Evolutionary conservation across 768 basidiomycete genomes (phyloP).

Genomic region (Brasilioporus rufonigricans): DNA sequence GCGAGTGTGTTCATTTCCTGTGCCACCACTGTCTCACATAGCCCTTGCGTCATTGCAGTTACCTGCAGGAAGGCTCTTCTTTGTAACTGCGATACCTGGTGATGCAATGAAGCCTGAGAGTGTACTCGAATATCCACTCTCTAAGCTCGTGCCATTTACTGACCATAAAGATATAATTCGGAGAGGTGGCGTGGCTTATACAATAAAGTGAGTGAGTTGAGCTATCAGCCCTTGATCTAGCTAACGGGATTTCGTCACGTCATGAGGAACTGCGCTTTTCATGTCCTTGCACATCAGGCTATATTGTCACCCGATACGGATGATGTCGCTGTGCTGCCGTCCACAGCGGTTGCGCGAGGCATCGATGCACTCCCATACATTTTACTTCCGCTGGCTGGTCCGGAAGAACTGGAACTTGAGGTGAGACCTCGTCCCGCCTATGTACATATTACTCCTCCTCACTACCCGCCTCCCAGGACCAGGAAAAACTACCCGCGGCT

Average conservation of each 20-base stretch:
- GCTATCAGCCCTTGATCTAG: background rate
- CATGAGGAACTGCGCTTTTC: conserved; percentile 76
- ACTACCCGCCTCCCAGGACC: conserved; percentile 52
- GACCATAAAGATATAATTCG: conserved; percentile 87
- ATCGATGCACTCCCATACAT: conserved; percentile 84
- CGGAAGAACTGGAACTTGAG: conserved; percentile 93
- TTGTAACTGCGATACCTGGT: conserved; percentile 63
- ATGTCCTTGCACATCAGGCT: conserved; percentile 64
- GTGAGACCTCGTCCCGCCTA: conserved; percentile 37
- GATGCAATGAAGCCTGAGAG: conserved; percentile 44
- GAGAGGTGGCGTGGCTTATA: conserved; percentile 81
- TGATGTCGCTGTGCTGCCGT: conserved; percentile 54
- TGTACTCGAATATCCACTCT: conserved; percentile 73
- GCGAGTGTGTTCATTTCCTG: background rate
- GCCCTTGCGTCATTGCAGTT: conserved; percentile 43
- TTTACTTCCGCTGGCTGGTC: conserved; percentile 87
- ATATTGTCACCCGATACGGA: conserved; percentile 66
- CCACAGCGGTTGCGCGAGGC: conserved; percentile 60
- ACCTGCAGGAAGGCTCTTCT: conserved; percentile 74
- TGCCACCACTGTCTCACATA: conserved; percentile 1
- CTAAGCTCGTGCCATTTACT: conserved; percentile 82
- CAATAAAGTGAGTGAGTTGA: conserved; percentile 75
- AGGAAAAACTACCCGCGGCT: conserved; percentile 79
- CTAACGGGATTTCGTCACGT: conserved; percentile 8
- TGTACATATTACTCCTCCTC: background rate